Evolutionary conservation across 164 flowering plant genomes (phyloP).

Genomic region (Cinnamomum chago): DNA sequence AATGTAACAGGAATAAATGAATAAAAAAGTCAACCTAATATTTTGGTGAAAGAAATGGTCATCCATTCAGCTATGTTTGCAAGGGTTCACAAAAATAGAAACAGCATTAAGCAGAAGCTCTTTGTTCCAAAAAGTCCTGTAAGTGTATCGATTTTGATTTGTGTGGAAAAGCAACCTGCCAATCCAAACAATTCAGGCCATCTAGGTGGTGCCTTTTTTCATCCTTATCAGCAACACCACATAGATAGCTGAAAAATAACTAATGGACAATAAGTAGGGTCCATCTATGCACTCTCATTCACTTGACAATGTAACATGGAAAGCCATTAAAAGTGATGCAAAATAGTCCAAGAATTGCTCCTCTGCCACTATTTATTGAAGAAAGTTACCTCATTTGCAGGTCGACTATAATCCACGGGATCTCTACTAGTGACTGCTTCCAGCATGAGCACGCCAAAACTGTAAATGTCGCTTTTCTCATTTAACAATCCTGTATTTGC

Average conservation of each 20-base stretch:
- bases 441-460: constrained; percentile 47
- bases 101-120: background rate
- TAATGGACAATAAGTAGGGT: background rate
- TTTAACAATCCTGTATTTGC: constrained; percentile 46
- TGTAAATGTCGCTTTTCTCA: constrained; percentile 50
- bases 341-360: too few species aligned
- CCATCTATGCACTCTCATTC: background rate
- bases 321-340: background rate
- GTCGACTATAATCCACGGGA: constrained; percentile 48
- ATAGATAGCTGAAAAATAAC: too few species aligned
- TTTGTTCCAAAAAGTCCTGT: background rate
- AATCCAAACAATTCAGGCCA: background rate
- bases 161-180: background rate
- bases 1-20: background rate
- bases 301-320: background rate
- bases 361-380: background rate
- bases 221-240: background rate
- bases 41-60: background rate
- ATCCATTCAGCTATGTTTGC: background rate
- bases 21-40: background rate
- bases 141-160: background rate
- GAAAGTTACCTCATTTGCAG: constrained; percentile 37
- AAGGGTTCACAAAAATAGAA: background rate
- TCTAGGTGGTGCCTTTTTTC: background rate
- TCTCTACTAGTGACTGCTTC: constrained; percentile 49